Evolutionary conservation across 129 eudicot genomes (phyloP), one percentile per base, ranked within the genome.

Genomic region (Artemisia argyi): DNA sequence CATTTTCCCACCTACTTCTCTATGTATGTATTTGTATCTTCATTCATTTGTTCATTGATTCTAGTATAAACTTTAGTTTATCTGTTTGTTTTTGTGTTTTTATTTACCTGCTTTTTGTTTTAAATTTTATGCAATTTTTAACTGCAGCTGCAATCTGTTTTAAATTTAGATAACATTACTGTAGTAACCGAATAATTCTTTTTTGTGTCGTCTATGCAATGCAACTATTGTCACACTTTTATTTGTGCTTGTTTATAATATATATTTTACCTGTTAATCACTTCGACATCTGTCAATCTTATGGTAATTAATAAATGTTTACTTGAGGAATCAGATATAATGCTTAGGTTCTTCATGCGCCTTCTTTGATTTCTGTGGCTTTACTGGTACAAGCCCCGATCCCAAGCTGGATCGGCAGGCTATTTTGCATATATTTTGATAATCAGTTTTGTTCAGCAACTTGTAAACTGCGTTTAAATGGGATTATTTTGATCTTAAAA

Each of bases 1-100:
- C 58, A 56, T 46, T 75, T 47, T 67, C 54, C 17, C 61, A 48
- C 22, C 20, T 51, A 73, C 54, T 51, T 62, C 62, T 49, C 42
- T 39, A 10, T 26, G n/a, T 39, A 10, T 26, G n/a, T 1, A 26
- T 26, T 2, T 60, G 10, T 10, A 28, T 26, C 15, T 50, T 14
- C 12, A 24, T 50, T 46, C 47, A 16, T 32, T 15, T 30, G 4
- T 39, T 12, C 57, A 70, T 20, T 9, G 4, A 44, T 35, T 35
- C 9, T 39, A 11, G 39, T 51, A 16, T 4, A 60, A 20, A 14
- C 30, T 32, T 6, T 14, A 10, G 22, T 39, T 56, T 15, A 53
- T 73, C 63, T 50, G 65, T 56, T 75, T 47, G 32, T 14, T 65
- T 42, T 16, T 24, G 1, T 24, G 26, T 30, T 30, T 24, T 28